Conservation (phyloP, 129 eudicot species). For the Ambrosia artemisiifolia region DNA sequence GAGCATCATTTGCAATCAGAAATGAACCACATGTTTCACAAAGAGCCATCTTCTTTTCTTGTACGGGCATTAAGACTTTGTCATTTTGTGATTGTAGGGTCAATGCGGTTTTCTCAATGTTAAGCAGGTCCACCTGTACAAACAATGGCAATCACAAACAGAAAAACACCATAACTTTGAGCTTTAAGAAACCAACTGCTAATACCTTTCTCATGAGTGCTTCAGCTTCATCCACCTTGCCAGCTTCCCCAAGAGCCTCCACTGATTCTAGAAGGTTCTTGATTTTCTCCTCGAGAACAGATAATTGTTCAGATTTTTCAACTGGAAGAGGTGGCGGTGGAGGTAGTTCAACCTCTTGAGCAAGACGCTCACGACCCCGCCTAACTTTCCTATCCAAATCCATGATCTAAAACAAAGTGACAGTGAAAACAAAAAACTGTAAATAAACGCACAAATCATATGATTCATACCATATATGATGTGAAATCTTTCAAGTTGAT, state of each 20-base stretch:
- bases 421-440: neutral
- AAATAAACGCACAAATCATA: neutral
- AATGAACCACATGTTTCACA: constrained; percentile 98
- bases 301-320: constrained; percentile 87
- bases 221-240: constrained; percentile 98
- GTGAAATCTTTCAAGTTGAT: neutral
- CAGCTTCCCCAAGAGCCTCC: constrained; percentile 97
- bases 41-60: constrained; percentile 96
- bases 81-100: constrained; percentile 69
- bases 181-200: constrained; percentile 2
- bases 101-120: constrained; percentile 73
- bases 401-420: constrained; percentile 49
- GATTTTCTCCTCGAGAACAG: constrained; percentile 86
- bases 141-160: neutral
- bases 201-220: constrained; percentile 97
- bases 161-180: neutral
- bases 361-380: constrained; percentile 98
- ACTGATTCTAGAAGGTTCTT: constrained; percentile 91
- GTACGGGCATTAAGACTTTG: constrained; percentile 68
- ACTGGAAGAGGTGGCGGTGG: constrained; percentile 78
- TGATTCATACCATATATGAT: neutral
- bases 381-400: constrained; percentile 90
- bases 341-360: constrained; percentile 75
- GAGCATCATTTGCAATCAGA: constrained; percentile 86
- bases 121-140: constrained; percentile 83